Evolutionary conservation across 805 yeast genomes (phyloP).

Genomic region (Lachancea sp.): DNA sequence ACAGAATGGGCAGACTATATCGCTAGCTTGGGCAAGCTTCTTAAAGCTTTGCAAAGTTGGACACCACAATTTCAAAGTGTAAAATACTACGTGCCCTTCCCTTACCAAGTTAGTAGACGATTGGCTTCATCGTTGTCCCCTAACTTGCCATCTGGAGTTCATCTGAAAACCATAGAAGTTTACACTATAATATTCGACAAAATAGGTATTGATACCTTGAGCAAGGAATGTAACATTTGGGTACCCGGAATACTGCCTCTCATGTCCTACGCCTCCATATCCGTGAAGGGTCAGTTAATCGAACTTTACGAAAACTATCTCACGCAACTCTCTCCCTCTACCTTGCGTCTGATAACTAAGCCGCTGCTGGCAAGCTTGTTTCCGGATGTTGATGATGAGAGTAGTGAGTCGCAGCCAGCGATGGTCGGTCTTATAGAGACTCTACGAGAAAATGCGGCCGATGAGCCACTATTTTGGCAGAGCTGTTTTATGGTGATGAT

Average conservation of each 20-base stretch:
- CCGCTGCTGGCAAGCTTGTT: slow-evolving; percentile 70
- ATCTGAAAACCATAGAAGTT: slow-evolving; percentile 75
- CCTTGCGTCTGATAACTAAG: slow-evolving; percentile 50
- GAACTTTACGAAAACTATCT: slow-evolving; percentile 53
- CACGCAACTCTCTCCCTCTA: slow-evolving; percentile 43
- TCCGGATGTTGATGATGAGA: slow-evolving; percentile 90
- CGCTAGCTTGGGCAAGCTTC: slow-evolving; percentile 73
- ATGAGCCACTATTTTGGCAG: slow-evolving; percentile 84
- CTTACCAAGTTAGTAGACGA: slow-evolving; percentile 58
- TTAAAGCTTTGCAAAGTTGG: slow-evolving; percentile 59
- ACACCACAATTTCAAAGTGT: slow-evolving; percentile 33
- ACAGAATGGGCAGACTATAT: slow-evolving; percentile 99
- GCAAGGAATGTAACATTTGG: slow-evolving; percentile 65
- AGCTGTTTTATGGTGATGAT: slow-evolving; percentile 68
- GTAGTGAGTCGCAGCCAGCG: slow-evolving; percentile 70
- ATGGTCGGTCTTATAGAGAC: slow-evolving; percentile 54
- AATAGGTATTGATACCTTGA: slow-evolving; percentile 49
- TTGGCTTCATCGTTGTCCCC: slow-evolving; percentile 77
- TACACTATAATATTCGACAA: slow-evolving; percentile 65
- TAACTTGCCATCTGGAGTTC: slow-evolving; percentile 89
- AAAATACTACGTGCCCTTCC: slow-evolving; percentile 58
- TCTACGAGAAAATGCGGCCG: slow-evolving; percentile 48
- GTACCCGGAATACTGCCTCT: slow-evolving; percentile 88
- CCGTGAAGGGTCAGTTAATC: slow-evolving; percentile 74
- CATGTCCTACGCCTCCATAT: slow-evolving; percentile 81